Evolutionary conservation across 2,329 filamentous ascomycete species (phyloP).

Genomic region (Torrubiella hemipterigena): DNA sequence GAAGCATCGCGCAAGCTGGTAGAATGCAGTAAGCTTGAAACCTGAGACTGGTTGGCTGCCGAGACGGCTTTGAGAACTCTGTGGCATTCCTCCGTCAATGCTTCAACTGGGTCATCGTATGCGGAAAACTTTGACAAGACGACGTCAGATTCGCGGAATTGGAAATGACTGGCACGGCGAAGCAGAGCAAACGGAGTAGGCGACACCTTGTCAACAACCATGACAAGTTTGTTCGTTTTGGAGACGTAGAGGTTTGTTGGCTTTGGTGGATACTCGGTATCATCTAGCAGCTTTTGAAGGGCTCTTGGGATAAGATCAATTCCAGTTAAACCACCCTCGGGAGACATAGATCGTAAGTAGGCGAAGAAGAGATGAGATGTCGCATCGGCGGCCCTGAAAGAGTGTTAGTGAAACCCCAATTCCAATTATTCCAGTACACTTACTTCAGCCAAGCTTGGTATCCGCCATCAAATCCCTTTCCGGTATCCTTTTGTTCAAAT

Average conservation of each 20-base stretch:
- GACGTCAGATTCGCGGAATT: slow-evolving; percentile 80
- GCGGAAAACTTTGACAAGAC: slow-evolving; percentile 78
- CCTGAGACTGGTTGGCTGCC: slow-evolving; percentile 73
- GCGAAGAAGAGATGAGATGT: slow-evolving; percentile 97
- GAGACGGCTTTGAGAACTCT: slow-evolving; percentile 85
- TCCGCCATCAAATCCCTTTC: slow-evolving; percentile 86
- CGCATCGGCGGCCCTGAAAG: slow-evolving; percentile 71
- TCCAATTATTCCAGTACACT: slow-evolving; percentile 15
- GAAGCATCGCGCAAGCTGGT: slow-evolving; percentile 72
- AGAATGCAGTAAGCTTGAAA: slow-evolving; percentile 57
- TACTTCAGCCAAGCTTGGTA: slow-evolving; percentile 82
- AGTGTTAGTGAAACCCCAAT: slow-evolving; percentile 8
- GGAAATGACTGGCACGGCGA: slow-evolving; percentile 84
- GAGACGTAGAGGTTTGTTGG: slow-evolving; percentile 65
- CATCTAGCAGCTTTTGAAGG: slow-evolving; percentile 77
- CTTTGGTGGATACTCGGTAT: slow-evolving; percentile 88
- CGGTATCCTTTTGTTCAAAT: slow-evolving; percentile 79
- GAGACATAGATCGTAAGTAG: slow-evolving; percentile 80
- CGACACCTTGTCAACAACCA: slow-evolving; percentile 93
- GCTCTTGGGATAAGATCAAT: slow-evolving; percentile 84
- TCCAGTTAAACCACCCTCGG: slow-evolving; percentile 63
- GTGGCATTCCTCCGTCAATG: slow-evolving; percentile 85
- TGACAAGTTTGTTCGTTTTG: slow-evolving; percentile 77
- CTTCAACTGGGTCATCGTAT: slow-evolving; percentile 78
- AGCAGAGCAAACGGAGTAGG: slow-evolving; percentile 87